phyloP scores from a whole-genome alignment of 768 basidiomycete genomes.

The Lactifluus echinatus region DNA sequence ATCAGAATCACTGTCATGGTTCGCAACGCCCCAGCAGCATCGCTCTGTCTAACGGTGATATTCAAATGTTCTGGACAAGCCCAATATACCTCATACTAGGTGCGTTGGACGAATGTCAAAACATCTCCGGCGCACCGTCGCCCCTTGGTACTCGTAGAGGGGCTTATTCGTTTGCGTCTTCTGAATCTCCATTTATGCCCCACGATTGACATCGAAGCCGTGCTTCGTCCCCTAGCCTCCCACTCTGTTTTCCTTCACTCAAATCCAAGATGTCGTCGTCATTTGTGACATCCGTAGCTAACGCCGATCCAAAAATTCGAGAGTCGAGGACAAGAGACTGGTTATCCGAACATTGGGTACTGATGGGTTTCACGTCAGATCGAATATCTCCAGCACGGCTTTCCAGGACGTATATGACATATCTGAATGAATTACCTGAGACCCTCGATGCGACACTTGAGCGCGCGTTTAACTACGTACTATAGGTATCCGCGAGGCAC shows the following conservation, averaged over 20 bases:
- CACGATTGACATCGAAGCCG: neutral
- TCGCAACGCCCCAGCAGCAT: neutral
- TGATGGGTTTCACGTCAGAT: neutral
- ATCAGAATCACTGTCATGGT: neutral
- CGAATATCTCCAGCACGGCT: neutral
- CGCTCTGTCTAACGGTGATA: neutral
- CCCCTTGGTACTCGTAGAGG: neutral
- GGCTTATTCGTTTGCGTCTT: neutral
- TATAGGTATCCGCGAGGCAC: neutral
- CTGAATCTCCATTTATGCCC: neutral
- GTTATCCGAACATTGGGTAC: neutral
- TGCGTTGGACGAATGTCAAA: neutral
- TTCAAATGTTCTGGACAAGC: neutral
- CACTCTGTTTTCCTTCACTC: neutral
- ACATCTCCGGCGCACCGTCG: neutral
- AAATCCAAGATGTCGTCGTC: neutral
- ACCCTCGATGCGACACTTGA: neutral
- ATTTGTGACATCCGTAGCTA: neutral
- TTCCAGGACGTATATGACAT: neutral
- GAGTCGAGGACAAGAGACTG: neutral
- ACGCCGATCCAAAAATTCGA: neutral
- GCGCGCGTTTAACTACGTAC: too few relatives aligned
- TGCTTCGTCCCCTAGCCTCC: neutral
- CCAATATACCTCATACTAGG: neutral
- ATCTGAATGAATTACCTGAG: neutral